These are phyloP conservation scores for Solanum hybrid DNA, from an alignment of 305 asterid genomes.

Conservation along the genomic window DNA sequence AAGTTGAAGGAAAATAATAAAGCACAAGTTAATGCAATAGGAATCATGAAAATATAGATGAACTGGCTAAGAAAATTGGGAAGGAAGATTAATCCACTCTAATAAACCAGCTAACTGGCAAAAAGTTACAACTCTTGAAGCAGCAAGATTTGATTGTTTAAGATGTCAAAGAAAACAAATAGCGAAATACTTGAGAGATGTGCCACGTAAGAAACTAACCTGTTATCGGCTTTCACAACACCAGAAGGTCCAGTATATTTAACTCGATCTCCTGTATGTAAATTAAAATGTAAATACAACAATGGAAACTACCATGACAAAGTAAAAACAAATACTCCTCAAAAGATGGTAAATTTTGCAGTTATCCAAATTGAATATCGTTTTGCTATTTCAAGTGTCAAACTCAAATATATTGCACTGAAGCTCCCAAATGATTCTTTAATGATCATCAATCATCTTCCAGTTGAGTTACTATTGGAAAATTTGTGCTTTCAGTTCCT, in stretches of 20 bases:
- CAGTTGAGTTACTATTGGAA: background rate
- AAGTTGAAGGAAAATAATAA: background rate
- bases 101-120: background rate
- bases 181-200: slow-evolving; percentile 6
- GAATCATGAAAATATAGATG: background rate
- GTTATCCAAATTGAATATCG: background rate
- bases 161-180: background rate
- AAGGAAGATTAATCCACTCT: background rate
- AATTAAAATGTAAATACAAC: background rate
- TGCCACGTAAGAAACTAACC: slow-evolving; percentile 35
- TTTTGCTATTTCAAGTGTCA: background rate
- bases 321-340: background rate
- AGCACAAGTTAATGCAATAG: background rate
- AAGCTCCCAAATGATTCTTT: background rate
- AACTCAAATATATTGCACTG: background rate
- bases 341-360: background rate
- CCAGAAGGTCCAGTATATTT: slow-evolving; percentile 71
- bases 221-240: slow-evolving; percentile 50
- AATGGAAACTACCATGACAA: background rate
- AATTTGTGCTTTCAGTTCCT: background rate
- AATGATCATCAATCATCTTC: background rate
- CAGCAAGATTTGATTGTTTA: background rate
- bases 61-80: background rate
- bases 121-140: background rate
- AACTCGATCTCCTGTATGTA: slow-evolving; percentile 73